Evolutionary conservation across 2,329 filamentous ascomycete genomes (phyloP).

Genomic region (Pyricularia sp.): DNA sequence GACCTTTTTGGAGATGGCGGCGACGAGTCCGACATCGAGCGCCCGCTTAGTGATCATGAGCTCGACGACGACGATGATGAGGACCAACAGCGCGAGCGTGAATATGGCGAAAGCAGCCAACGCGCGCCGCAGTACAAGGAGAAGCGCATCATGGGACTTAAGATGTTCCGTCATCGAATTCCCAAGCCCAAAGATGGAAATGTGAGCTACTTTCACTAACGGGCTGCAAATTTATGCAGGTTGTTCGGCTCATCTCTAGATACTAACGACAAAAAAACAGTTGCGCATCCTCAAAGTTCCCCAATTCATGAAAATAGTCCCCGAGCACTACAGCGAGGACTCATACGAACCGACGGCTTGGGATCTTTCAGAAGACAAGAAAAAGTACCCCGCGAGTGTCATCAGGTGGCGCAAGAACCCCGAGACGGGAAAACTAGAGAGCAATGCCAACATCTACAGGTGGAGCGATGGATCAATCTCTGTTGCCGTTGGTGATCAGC

Average conservation of each 20-base stretch:
- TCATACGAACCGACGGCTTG: conserved; percentile 53
- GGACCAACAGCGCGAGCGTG: conserved; percentile 35
- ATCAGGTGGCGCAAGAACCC: conserved; percentile 62
- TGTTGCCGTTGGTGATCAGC: conserved; percentile 63
- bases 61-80: conserved; percentile 40
- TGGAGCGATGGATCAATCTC: conserved; percentile 77
- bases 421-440: conserved; percentile 57
- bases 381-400: conserved; percentile 52
- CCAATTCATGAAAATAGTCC: conserved; percentile 61
- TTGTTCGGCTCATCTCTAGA: background rate
- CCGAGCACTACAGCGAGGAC: conserved; percentile 55
- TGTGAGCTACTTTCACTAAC: conserved; percentile 33
- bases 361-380: conserved; percentile 41
- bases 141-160: conserved; percentile 52
- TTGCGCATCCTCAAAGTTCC: conserved; percentile 64
- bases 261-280: conserved; percentile 26
- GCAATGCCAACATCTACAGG: conserved; percentile 64
- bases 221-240: background rate
- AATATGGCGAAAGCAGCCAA: conserved; percentile 18
- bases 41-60: conserved; percentile 54
- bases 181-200: conserved; percentile 64
- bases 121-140: conserved; percentile 29
- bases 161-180: conserved; percentile 58
- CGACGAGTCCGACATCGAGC: conserved; percentile 51
- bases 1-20: conserved; percentile 57